Base-by-base conservation (phyloP, 495 filamentous ascomycete genomes). In the Penicillium taxi region DNA sequence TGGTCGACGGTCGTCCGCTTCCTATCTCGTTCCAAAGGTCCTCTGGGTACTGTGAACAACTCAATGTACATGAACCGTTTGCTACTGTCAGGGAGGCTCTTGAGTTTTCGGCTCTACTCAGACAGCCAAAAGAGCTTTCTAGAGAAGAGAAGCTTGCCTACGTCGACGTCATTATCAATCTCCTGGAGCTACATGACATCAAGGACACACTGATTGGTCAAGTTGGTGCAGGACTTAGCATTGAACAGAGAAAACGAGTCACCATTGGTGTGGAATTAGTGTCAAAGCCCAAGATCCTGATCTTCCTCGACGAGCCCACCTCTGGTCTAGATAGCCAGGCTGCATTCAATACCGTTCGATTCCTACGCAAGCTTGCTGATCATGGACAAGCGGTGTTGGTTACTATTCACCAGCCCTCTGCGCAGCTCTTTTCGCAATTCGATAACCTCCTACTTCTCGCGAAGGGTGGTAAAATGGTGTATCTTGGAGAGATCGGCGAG, bases 291-390 rank as follows among this genome's bases (percentile, higher is more conserved):
- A 73, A 89, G 42, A 73, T 95, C 2, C 69, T 94, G 0, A 70
- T 95, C 7, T 95, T 95, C 63, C 61, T 94, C 9, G 88, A 95
- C 46, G 89, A 95, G 50, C 89, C 89, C 0, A 96, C 89, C 1
- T 84, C 80, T 9, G 89, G 89, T 32, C 72, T 96, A 4, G 88
- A 96, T 54, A 80, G 77, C 26, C 86, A 88, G 50, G 78, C 74
- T 38, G 82, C 89, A 3, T 95, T 85, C 67, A 89, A 89, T 42
- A 94, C 94, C 42, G 78, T 94, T 9, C 79, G 83, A 30, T 94
- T 94, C 69, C 59, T 94, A 33, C 80, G 80, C 32, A 94, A 93
- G 63, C 72, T 94, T 7, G 80, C 87, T 1, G 76, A 73, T 1
- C 78, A 80, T 25, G 89, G 89, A 1, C 87, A 94, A 48, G 86